A percentile compares a stretch with the other conserved stretches of the same genome.
These are phyloP conservation scores for Colletotrichum sp. DNA, from an alignment of 2,329 filamentous ascomycete genomes.

Conservation along the genomic window DNA sequence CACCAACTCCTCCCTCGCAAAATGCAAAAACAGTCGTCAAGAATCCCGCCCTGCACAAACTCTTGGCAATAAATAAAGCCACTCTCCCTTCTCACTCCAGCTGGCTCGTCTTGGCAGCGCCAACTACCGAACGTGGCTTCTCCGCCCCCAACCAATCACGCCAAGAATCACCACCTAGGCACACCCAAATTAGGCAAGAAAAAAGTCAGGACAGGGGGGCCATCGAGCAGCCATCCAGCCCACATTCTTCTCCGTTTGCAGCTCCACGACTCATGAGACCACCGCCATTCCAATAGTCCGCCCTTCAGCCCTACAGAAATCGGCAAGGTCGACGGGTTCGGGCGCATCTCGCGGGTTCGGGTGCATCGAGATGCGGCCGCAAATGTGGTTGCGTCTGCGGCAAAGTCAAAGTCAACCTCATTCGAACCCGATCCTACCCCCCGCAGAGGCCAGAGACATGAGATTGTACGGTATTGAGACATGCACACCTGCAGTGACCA, in stretches of 20 bases:
- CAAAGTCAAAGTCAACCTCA: slow-evolving; percentile 11
- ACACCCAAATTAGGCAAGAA: slow-evolving; percentile 4
- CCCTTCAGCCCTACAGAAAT: not conserved
- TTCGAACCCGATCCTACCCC: not conserved
- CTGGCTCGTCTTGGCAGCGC: not conserved
- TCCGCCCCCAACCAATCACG: slow-evolving; percentile 7
- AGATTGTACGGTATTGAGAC: not conserved
- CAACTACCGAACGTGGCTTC: not conserved
- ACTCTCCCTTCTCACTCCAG: not conserved
- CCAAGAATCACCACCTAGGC: not conserved
- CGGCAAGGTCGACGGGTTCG: not conserved
- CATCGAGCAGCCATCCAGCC: not conserved
- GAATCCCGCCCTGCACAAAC: not conserved
- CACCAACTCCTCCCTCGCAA: not conserved
- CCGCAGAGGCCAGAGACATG: not conserved
- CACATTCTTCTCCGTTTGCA: not conserved
- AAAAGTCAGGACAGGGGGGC: not conserved
- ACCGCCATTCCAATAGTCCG: not conserved
- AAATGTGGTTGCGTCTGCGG: not conserved
- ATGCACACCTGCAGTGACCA: not conserved
- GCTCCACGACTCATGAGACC: not conserved
- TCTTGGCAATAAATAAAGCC: not conserved
- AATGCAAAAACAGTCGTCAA: not conserved
- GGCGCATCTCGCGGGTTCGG: not conserved
- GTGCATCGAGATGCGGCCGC: not conserved